Conservation (phyloP, 331 rosid species). For the Cydonia oblonga region DNA sequence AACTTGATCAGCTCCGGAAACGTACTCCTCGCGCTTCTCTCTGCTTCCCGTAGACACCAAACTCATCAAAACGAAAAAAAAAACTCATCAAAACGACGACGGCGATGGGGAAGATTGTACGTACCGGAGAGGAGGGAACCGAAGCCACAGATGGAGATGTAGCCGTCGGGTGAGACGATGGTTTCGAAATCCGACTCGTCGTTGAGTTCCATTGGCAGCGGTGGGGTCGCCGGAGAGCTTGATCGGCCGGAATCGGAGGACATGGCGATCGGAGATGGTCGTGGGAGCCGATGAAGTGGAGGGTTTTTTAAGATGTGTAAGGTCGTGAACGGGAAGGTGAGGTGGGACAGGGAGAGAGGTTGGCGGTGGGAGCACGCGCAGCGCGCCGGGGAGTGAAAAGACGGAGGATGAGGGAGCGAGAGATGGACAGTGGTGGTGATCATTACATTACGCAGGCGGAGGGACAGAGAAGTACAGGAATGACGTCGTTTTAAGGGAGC, state of each 20-base stretch:
- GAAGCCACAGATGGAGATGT: slow-evolving; percentile 72
- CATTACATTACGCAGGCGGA: background rate
- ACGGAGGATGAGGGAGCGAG: background rate
- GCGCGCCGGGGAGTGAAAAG: slow-evolving; percentile 3
- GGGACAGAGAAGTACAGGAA: background rate
- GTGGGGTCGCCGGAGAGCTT: background rate
- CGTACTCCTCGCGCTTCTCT: slow-evolving; percentile 80
- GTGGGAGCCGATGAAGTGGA: slow-evolving; percentile 1
- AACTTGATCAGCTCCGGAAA: slow-evolving; percentile 74
- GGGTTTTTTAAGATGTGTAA: background rate
- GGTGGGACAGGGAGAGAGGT: background rate
- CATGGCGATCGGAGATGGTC: slow-evolving; percentile 25
- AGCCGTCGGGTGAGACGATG: slow-evolving; percentile 38
- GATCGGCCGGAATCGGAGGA: slow-evolving; percentile 17
- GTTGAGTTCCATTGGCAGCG: slow-evolving; percentile 31
- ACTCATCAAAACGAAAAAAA: background rate
- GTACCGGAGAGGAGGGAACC: slow-evolving; percentile 91
- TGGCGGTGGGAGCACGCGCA: slow-evolving; percentile 19
- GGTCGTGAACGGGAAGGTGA: slow-evolving; percentile 1
- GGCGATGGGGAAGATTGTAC: slow-evolving; percentile 5
- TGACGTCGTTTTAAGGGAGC: background rate
- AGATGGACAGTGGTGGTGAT: background rate
- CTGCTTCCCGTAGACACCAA: slow-evolving; percentile 17
- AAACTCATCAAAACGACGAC: background rate
- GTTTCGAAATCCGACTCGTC: slow-evolving; percentile 55